These are phyloP conservation scores for Hymenotorrendiella dingleyae DNA, from an alignment of 2,329 filamentous ascomycete genomes.

Conservation along the genomic window DNA sequence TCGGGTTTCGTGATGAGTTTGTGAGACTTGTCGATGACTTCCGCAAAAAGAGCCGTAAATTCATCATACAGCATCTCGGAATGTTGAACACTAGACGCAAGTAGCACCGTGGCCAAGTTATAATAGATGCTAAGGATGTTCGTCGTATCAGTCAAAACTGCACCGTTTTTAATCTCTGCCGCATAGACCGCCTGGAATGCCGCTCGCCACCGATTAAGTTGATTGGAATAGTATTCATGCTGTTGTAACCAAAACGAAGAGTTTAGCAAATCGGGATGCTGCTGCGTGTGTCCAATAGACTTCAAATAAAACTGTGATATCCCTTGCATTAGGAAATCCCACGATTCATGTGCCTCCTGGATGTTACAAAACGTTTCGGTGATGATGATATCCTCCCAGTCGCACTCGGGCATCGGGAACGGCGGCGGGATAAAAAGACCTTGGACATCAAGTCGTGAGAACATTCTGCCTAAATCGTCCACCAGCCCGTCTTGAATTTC, in stretches of 20 bases:
- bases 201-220: constrained; percentile 26
- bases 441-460: constrained; percentile 29
- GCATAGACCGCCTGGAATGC: constrained; percentile 25
- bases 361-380: constrained; percentile 25
- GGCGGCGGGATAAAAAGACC: constrained; percentile 28
- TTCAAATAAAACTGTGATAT: constrained; percentile 30
- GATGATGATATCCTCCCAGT: constrained; percentile 25
- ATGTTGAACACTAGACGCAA: constrained; percentile 27
- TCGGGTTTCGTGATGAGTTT: constrained; percentile 25
- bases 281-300: constrained; percentile 24
- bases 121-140: constrained; percentile 30
- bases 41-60: constrained; percentile 25
- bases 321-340: constrained; percentile 29
- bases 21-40: constrained; percentile 27
- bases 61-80: constrained; percentile 28
- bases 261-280: constrained; percentile 22
- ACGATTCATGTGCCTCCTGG: constrained; percentile 26
- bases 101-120: constrained; percentile 27
- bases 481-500: constrained; percentile 30
- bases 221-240: constrained; percentile 26
- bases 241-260: constrained; percentile 23
- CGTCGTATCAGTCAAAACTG: constrained; percentile 19
- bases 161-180: constrained; percentile 21
- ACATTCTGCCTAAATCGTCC: constrained; percentile 29
- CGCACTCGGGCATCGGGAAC: constrained; percentile 28